Evolutionary conservation across 352 stramenopile genomes (phyloP), one percentile per base, ranked within the genome.

Genomic region (Blastocystis sp.): DNA sequence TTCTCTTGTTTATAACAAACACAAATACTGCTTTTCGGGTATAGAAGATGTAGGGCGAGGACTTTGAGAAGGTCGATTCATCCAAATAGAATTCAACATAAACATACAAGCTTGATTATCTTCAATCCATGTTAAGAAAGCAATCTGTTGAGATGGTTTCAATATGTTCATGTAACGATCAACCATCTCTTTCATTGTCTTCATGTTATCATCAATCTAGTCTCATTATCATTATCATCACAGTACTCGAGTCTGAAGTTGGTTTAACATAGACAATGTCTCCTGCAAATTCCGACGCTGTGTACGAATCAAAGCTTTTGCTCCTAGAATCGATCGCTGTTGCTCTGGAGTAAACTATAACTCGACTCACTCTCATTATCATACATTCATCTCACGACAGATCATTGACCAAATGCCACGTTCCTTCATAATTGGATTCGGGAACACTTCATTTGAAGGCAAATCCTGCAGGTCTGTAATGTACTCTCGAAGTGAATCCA

Each of bases 51-150:
- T 46, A 46, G 39, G 39, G 9, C 39, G 39, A 19, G 43, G 49
- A 6, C 9, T 75, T 78, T 39, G 65, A 0, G 12, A 24, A 35
- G 14, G 27, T n/a, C 59, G 58, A 75, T 87, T 87, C 63, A 77
- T 85, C 88, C 88, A 89, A 42, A 89, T 78, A 29, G 69, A 74
- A 46, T 89, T 87, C 27, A 89, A 43, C 87, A 89, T 89, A 49
- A 89, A 78, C 61, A 89, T 87, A 78, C 88, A 89, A 16, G 86
- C 88, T 49, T 89, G 73, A 54, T 89, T 89, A 24, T 88, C 58
- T 49, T 89, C 88, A 42, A 89, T 83, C 88, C 88, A 89, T 1
- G 71, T 77, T 29, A 89, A 42, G 39, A 89, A 89, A 19, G 88
- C 88, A 43, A 88, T 87, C n/a, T 85, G 71, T 56, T 89, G 88